Base-by-base conservation (phyloP, 768 basidiomycete genomes). In the Psilocybe subaeruginosa region DNA sequence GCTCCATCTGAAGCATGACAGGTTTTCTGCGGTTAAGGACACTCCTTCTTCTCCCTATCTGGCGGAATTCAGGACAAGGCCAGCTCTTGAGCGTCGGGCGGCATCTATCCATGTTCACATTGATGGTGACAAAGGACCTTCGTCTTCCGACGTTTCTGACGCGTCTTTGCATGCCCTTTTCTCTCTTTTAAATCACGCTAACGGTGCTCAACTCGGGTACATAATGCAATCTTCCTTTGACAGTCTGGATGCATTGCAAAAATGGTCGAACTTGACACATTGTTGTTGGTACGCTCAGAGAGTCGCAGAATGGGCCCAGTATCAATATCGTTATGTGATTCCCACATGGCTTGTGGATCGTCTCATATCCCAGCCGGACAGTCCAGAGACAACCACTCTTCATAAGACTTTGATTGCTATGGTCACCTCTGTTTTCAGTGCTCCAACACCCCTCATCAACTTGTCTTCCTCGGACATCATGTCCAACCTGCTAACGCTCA, bases 321-420 rank as follows among this genome's bases (percentile, higher is more conserved):
- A 96, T 64, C 96, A 96, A 71, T 96, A 96, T 73, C 90, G 96
- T 27, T 97, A 92, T 68, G 90, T 90, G 27, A 85, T 97, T 6
- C 93, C 95, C 2, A 92, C 93, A 1, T 85, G 88, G 70, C 77
- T 97, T 3, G 87, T 97, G 11, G 94, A 96, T 68, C 82, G 84
- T 27, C 82, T 97, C 3, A 79, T 87, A 19, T 81, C 85, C 62
- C 82, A 81, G 49, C 88, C 85, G 67, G 90, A 91, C 56, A 69
- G 76, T 0, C 70, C 80, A 0, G 67, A 76, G 37, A 73, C 82
- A 7, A 80, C 80, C 2, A 65, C 77, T 35, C 76, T 88, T 56
- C 90, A 90, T 51, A 79, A 75, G 51, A 81, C 92, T 0, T 75
- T 95, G 27, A 81, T 88, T 6, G 80, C 82, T 11, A 96, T 97